Percentiles rank a stretch among this genome's conserved stretches.
Evolutionary conservation across 441 rosid genomes (phyloP).

Genomic region (Pelargonium australe): DNA sequence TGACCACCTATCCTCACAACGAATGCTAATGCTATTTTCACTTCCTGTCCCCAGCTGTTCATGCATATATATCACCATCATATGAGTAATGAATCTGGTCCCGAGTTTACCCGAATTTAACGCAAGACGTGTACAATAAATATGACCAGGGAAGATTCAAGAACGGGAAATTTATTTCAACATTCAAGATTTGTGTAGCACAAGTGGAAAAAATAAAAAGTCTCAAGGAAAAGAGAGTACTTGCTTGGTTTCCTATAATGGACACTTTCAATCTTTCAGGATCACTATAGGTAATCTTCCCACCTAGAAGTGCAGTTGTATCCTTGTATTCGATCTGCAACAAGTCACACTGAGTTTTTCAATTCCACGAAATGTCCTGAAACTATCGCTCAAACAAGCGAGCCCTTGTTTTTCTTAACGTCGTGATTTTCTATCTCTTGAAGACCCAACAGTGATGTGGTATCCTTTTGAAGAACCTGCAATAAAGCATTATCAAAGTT

Average conservation of each 20-base stretch:
- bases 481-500: neutral
- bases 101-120: too few species aligned
- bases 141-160: neutral
- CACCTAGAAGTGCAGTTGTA: neutral
- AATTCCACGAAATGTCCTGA: neutral
- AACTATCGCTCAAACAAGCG: neutral
- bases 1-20: neutral
- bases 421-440: constrained; percentile 1
- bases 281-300: neutral
- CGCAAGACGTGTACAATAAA: too few species aligned
- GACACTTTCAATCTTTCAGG: too few species aligned
- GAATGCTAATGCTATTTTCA: neutral
- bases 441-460: neutral
- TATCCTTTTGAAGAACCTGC: neutral
- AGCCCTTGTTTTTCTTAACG: neutral
- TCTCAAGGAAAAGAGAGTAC: too few species aligned
- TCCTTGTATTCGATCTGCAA: neutral
- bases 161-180: neutral
- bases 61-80: too few species aligned
- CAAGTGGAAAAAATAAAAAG: too few species aligned
- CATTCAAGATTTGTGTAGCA: neutral
- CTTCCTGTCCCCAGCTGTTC: too few species aligned
- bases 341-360: neutral
- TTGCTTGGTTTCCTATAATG: too few species aligned
- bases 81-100: too few species aligned